phyloP scores from a whole-genome alignment of 2,329 filamentous ascomycete species.

The Didymellaceae sp. region DNA sequence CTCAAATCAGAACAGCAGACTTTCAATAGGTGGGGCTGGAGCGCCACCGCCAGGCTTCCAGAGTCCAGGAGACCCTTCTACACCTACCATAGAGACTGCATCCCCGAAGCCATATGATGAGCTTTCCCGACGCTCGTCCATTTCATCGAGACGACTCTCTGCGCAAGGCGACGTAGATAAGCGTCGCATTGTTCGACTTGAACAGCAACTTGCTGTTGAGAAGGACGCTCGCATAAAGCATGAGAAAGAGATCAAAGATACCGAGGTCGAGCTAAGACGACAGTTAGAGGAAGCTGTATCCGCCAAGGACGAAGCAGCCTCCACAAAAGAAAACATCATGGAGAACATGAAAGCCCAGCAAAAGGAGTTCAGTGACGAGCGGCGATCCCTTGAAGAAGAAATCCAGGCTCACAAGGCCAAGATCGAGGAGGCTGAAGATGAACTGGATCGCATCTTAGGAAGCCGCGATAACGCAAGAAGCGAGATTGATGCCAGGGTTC shows the following conservation, averaged over 20 bases:
- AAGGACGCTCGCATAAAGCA: slow-evolving; percentile 70
- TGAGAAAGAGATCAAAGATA: slow-evolving; percentile 70
- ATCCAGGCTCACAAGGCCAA: slow-evolving; percentile 76
- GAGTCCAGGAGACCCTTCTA: slow-evolving; percentile 46
- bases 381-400: slow-evolving; percentile 82
- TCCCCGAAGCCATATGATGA: slow-evolving; percentile 50
- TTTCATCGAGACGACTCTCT: slow-evolving; percentile 67
- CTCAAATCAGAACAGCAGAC: slow-evolving; percentile 67
- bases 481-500: slow-evolving; percentile 71
- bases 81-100: slow-evolving; percentile 43
- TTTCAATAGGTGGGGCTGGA: slow-evolving; percentile 59
- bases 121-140: slow-evolving; percentile 64
- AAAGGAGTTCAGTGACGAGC: slow-evolving; percentile 83
- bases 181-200: slow-evolving; percentile 70
- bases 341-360: slow-evolving; percentile 94
- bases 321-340: slow-evolving; percentile 91
- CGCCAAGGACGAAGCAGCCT: slow-evolving; percentile 89
- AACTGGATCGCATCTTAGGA: slow-evolving; percentile 83
- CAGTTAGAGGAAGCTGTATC: slow-evolving; percentile 86
- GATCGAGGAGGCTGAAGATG: slow-evolving; percentile 89
- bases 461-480: slow-evolving; percentile 83
- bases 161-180: slow-evolving; percentile 66
- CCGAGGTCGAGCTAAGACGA: slow-evolving; percentile 67
- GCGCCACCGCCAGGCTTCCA: slow-evolving; percentile 47
- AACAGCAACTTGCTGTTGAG: slow-evolving; percentile 78